Evolutionary conservation across 2,329 filamentous ascomycete genomes (phyloP).

Genomic region (Dactylellina haptotyla): DNA sequence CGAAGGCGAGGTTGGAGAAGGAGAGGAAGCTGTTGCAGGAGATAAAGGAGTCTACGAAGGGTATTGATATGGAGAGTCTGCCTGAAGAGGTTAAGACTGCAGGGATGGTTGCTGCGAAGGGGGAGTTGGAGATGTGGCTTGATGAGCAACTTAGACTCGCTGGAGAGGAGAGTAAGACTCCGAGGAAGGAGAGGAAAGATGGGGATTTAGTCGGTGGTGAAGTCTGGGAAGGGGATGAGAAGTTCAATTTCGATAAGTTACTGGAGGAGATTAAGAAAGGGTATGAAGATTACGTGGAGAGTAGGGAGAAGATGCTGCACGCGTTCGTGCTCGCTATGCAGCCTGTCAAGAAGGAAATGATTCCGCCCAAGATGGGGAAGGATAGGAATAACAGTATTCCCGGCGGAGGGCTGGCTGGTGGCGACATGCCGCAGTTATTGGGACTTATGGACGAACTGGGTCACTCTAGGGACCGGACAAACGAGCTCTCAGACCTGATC

Average conservation of each 20-base stretch:
- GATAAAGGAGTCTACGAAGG: conserved; percentile 16
- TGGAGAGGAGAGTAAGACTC: conserved; percentile 45
- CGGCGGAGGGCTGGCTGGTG: not conserved
- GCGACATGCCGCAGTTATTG: conserved; percentile 29
- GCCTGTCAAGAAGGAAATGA: conserved; percentile 34
- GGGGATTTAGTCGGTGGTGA: not conserved
- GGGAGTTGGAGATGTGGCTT: conserved; percentile 45
- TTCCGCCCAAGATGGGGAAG: conserved; percentile 26
- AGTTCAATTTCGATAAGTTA: conserved; percentile 28
- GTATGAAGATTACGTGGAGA: conserved; percentile 38
- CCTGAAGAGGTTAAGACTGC: conserved; percentile 32
- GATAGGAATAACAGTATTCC: conserved; percentile 19
- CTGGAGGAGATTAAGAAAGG: conserved; percentile 32
- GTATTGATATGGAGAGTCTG: conserved; percentile 19
- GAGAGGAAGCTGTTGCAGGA: conserved; percentile 33
- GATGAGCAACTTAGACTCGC: conserved; percentile 46
- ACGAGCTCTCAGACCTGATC: conserved; percentile 44
- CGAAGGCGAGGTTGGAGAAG: conserved; percentile 57
- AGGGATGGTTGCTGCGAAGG: conserved; percentile 45
- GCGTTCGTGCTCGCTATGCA: conserved; percentile 45
- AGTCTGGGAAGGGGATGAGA: not conserved
- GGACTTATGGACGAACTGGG: conserved; percentile 40
- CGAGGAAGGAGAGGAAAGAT: conserved; percentile 31
- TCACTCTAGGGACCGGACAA: conserved; percentile 36
- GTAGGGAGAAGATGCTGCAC: conserved; percentile 46